These are phyloP conservation scores for Cinchona pubescens DNA, from an alignment of 257 asterid genomes.

Conservation along the genomic window DNA sequence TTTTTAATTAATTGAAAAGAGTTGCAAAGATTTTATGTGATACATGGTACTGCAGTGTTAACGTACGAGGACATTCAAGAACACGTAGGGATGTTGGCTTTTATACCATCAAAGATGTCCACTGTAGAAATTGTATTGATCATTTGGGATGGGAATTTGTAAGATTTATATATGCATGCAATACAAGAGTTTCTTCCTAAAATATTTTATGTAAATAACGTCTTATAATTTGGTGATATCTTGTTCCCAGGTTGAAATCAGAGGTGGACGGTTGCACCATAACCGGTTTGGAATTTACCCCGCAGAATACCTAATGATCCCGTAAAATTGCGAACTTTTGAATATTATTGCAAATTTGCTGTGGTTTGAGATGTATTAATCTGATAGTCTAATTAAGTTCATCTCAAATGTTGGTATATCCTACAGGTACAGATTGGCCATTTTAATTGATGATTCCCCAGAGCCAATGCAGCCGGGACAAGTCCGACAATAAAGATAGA, in stretches of 20 bases:
- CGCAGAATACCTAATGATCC: constrained; percentile 1
- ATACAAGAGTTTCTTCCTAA: neutral
- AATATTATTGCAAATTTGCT: too few species aligned
- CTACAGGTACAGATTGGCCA: neutral
- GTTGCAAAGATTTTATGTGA: neutral
- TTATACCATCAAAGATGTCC: neutral
- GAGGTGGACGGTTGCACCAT: too few species aligned
- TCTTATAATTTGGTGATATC: neutral
- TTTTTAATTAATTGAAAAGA: neutral
- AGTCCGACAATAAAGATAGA: neutral
- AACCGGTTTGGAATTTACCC: too few species aligned
- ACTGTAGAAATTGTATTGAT: constrained; percentile 4
- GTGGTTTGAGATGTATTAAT: neutral
- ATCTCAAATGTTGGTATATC: neutral
- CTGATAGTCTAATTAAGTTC: neutral
- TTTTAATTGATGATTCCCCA: neutral
- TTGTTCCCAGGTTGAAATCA: constrained; percentile 5
- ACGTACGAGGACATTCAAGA: neutral
- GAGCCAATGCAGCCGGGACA: neutral
- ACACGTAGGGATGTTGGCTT: neutral
- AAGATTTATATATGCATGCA: neutral
- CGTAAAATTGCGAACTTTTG: neutral
- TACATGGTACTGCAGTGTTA: neutral
- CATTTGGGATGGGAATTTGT: constrained; percentile 18
- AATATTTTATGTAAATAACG: neutral